Evolutionary conservation across 73 alveolate genomes (phyloP), one percentile per base, ranked within the genome.

Genomic region (Breviolum minutum): DNA sequence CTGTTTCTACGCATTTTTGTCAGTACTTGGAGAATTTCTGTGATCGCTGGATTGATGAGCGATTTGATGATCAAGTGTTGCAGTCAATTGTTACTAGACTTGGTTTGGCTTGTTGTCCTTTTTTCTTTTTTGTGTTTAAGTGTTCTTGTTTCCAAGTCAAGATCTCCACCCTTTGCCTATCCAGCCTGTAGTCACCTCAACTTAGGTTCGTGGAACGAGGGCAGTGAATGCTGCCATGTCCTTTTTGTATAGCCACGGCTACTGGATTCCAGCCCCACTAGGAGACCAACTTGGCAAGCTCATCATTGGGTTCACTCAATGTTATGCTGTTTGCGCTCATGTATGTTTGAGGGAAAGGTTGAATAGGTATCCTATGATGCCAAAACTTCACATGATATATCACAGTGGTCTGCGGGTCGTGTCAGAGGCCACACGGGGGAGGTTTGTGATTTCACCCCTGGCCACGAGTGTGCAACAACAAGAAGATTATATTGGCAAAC

Each of bases 1-100:
- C 29, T 5, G 95, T 69, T 29, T 88, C 95, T n/a, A 88, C 85
- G 12, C 83, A 88, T 54, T 64, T 88, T 26, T 63, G 76, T 68
- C 48, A 63, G 95, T 88, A 26, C 60, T 30, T 88, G 60, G 95
- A 66, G 16, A 27, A 69, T 26, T 68, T 88, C 60, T 5, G 64
- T 26, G 48, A 27, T 24, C 62, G 71, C 70, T 68, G 4, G 24
- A 73, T 88, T 30, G 73, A 19, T 12, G 95, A 73, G 20, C 66
- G 24, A 22, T 32, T 85, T 12, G 62, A 8, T 14, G 87, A 88
- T 88, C 61, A 14, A 9, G 8, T 10, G 11, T 24, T 88, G 68
- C 74, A 1, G 6, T 54, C 84, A 3, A 30, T 88, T 11, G 95
- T 88, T 16, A 22, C 30, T 30, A 40, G 54, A 40, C 54, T 80